These are phyloP conservation scores for Candida gorgasii DNA, from an alignment of 805 yeast genomes.

Conservation along the genomic window DNA sequence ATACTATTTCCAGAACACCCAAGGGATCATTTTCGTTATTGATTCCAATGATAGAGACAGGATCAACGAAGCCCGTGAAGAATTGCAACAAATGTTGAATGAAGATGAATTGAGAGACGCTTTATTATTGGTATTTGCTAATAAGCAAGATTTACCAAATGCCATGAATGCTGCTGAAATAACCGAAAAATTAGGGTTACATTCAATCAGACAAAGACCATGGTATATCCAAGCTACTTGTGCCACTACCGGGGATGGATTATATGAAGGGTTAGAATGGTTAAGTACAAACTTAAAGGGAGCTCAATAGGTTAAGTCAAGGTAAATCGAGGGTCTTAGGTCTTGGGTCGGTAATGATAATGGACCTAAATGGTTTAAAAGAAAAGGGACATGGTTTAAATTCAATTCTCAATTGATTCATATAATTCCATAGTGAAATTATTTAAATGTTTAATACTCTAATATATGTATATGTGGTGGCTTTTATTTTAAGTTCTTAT, in stretches of 20 bases:
- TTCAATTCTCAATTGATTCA: neutral
- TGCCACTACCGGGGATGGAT: conserved; percentile 43
- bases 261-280: conserved; percentile 42
- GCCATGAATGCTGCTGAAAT: conserved; percentile 48
- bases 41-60: conserved; percentile 47
- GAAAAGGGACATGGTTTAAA: neutral
- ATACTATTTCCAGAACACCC: conserved; percentile 45
- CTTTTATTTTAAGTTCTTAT: no score
- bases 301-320: neutral
- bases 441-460: neutral
- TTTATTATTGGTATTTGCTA: conserved; percentile 40
- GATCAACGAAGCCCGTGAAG: conserved; percentile 44
- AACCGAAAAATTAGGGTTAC: conserved; percentile 45
- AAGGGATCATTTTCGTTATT: conserved; percentile 43
- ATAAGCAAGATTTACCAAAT: conserved; percentile 46
- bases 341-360: no score
- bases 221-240: conserved; percentile 47
- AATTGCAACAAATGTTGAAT: conserved; percentile 45
- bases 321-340: no score
- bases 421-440: neutral
- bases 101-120: conserved; percentile 47
- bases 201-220: conserved; percentile 44
- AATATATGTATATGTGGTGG: neutral
- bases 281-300: conserved; percentile 35
- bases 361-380: neutral